Percentiles rank a stretch among this genome's conserved stretches.
These are phyloP conservation scores for Vitis cinerea DNA, from an alignment of 164 flowering plant species.

Conservation along the genomic window DNA sequence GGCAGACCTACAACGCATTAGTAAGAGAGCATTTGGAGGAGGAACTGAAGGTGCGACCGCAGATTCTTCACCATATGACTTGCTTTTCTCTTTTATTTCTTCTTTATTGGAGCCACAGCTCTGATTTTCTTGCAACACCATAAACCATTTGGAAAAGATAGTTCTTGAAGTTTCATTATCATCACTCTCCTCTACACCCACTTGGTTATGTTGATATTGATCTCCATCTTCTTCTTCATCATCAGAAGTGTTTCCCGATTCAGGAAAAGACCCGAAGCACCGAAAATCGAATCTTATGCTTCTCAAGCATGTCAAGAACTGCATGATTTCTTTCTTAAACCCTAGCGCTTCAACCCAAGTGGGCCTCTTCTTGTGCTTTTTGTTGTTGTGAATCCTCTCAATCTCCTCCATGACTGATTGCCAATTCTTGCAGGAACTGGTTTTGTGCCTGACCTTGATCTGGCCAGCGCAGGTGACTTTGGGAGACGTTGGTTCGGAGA, in stretches of 20 bases:
- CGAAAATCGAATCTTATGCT: constrained; percentile 62
- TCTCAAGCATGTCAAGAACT: constrained; percentile 68
- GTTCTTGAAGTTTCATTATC: constrained; percentile 37
- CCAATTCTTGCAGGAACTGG: constrained; percentile 72
- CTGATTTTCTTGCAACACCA: constrained; percentile 74
- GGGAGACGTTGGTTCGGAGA: constrained; percentile 78
- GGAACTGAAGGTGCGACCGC: constrained; percentile 42
- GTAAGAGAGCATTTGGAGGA: constrained; percentile 81
- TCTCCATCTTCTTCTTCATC: constrained; percentile 61
- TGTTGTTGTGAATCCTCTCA: constrained; percentile 64
- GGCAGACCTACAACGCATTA: constrained; percentile 93
- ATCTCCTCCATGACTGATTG: constrained; percentile 95
- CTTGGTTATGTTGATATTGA: constrained; percentile 24
- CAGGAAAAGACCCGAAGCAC: constrained; percentile 70
- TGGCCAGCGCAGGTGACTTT: constrained; percentile 97
- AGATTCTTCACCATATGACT: constrained; percentile 4
- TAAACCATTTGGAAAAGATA: constrained; percentile 79
- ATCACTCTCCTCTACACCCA: constrained; percentile 12
- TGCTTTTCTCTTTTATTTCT: constrained; percentile 16
- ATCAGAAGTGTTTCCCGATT: constrained; percentile 33
- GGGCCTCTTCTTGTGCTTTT: constrained; percentile 37
- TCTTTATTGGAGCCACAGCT: constrained; percentile 10
- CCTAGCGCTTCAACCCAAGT: constrained; percentile 64
- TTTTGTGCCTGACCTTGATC: constrained; percentile 65
- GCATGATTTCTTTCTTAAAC: constrained; percentile 78